These are phyloP conservation scores for Talaromyces borbonicus DNA, from an alignment of 495 filamentous ascomycete genomes.

Conservation along the genomic window DNA sequence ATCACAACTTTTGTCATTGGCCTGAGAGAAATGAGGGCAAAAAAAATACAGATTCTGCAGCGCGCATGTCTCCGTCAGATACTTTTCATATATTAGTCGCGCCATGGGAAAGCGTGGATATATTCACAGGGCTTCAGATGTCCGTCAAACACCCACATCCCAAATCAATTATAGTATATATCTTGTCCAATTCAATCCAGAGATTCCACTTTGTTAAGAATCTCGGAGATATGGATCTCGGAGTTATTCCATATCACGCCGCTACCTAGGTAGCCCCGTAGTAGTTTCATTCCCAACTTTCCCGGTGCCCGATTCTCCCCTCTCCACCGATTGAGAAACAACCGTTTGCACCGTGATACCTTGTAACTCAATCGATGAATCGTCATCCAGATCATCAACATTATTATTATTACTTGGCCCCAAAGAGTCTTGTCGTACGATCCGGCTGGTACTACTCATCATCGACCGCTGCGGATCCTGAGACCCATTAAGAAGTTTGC, in stretches of 20 bases:
- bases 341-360: slow-evolving; percentile 15
- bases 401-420: background rate
- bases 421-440: background rate
- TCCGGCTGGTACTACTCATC: background rate
- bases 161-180: too few species aligned
- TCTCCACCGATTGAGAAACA: slow-evolving; percentile 11
- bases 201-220: too few species aligned
- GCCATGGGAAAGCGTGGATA: too few species aligned
- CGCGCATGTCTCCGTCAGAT: too few species aligned
- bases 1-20: too few species aligned
- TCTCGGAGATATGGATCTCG: too few species aligned
- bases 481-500: background rate
- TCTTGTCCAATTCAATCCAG: too few species aligned
- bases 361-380: slow-evolving; percentile 9
- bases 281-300: background rate
- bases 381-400: background rate
- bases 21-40: too few species aligned
- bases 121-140: too few species aligned
- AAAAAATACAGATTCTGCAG: too few species aligned
- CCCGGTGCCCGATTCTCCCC: background rate
- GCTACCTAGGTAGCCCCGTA: background rate
- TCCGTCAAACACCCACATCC: too few species aligned
- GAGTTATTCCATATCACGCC: background rate
- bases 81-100: too few species aligned
- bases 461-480: background rate